Percentiles rank a stretch among this genome's conserved stretches.
These are phyloP conservation scores for Pseudogymnoascus sp. DNA, from an alignment of 2,329 filamentous ascomycete genomes.

Conservation along the genomic window DNA sequence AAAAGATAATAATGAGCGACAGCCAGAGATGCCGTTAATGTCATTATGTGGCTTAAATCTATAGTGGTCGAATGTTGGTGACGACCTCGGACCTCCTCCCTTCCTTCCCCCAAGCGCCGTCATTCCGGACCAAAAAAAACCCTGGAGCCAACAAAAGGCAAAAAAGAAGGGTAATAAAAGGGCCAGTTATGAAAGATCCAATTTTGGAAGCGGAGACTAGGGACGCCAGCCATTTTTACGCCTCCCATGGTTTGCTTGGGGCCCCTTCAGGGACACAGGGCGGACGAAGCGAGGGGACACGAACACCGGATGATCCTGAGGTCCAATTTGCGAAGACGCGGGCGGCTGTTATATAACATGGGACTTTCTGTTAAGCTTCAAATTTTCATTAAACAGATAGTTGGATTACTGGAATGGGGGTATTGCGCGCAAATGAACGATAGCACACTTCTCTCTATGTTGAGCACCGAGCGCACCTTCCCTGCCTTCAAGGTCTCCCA, in stretches of 20 bases:
- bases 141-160: background rate
- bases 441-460: background rate
- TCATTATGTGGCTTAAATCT: slow-evolving; percentile 6
- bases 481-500: background rate
- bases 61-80: slow-evolving; percentile 2
- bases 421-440: background rate
- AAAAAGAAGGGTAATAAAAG: slow-evolving; percentile 8
- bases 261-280: slow-evolving; percentile 2
- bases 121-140: background rate
- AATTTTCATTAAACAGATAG: background rate
- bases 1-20: slow-evolving; percentile 1
- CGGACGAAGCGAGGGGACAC: slow-evolving; percentile 2
- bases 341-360: slow-evolving; percentile 6
- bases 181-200: slow-evolving; percentile 1
- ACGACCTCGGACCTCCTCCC: slow-evolving; percentile 1
- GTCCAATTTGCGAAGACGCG: background rate
- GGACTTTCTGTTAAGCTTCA: background rate
- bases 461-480: background rate
- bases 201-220: slow-evolving; percentile 9
- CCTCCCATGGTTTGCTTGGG: slow-evolving; percentile 3
- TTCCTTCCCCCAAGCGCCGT: background rate
- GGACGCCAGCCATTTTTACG: background rate
- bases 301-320: background rate
- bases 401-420: background rate
- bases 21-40: slow-evolving; percentile 1